Percentiles rank a stretch among this genome's conserved stretches.
Conservation (phyloP, 1,139 yeast species). For the Scheffersomyces titani region DNA sequence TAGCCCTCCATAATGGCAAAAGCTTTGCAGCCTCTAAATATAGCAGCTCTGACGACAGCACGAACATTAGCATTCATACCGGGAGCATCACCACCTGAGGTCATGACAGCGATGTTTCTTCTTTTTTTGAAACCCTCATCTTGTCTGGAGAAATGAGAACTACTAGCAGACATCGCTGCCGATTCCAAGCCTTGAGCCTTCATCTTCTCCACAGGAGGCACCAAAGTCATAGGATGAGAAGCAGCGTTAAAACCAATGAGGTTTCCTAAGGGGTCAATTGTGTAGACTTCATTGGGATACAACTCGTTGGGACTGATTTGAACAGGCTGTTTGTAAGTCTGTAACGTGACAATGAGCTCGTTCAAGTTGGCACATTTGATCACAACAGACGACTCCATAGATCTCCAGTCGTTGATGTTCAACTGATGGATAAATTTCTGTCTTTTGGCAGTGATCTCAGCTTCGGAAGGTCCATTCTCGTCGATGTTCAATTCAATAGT, state of each 20-base stretch:
- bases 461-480: conserved; percentile 23
- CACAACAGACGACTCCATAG: conserved; percentile 42
- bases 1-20: conserved; percentile 94
- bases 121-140: conserved; percentile 12
- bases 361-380: conserved; percentile 38
- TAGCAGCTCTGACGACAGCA: conserved; percentile 90
- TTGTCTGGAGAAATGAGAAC: conserved; percentile 14
- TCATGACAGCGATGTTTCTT: conserved; percentile 86
- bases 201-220: conserved; percentile 38
- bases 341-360: conserved; percentile 33
- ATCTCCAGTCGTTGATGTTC: conserved; percentile 50
- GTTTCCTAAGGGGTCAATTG: conserved; percentile 68
- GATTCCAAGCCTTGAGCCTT: conserved; percentile 11
- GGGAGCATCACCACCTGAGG: conserved; percentile 98
- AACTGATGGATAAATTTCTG: conserved; percentile 26
- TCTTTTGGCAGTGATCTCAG: conserved; percentile 25
- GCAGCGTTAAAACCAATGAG: conserved; percentile 67
- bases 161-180: conserved; percentile 12
- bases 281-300: conserved; percentile 67
- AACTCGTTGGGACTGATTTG: conserved; percentile 61
- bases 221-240: conserved; percentile 56
- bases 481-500: conserved; percentile 29
- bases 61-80: conserved; percentile 98
- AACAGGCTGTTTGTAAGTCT: conserved; percentile 23
- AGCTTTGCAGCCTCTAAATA: conserved; percentile 88